A percentile compares a stretch with the other conserved stretches of the same genome.
These are phyloP conservation scores for Saraca asoca DNA, from an alignment of 331 rosid species.

Conservation along the genomic window DNA sequence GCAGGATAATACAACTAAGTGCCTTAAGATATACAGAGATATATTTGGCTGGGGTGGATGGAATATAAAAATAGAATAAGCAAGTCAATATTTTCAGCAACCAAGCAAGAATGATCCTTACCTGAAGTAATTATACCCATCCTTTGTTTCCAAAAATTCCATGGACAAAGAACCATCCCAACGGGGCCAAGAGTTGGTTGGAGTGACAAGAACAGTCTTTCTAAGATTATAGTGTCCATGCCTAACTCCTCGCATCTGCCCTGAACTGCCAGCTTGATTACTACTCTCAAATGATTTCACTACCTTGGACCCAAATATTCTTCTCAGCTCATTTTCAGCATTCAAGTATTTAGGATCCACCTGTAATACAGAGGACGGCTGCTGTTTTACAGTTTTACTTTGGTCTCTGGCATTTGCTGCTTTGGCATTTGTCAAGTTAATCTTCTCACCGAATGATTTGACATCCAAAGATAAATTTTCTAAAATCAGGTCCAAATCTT, in stretches of 20 bases:
- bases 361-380: slow-evolving; percentile 45
- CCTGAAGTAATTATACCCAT: slow-evolving; percentile 76
- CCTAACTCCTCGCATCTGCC: slow-evolving; percentile 79
- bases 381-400: slow-evolving; percentile 43
- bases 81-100: slow-evolving; percentile 1
- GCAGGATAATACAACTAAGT: slow-evolving; percentile 16
- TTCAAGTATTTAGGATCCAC: slow-evolving; percentile 85
- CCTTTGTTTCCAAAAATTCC: slow-evolving; percentile 66
- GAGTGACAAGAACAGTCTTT: slow-evolving; percentile 80
- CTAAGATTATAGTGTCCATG: slow-evolving; percentile 59
- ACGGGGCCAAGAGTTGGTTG: slow-evolving; percentile 80
- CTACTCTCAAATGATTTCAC: slow-evolving; percentile 83
- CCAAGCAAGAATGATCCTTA: slow-evolving; percentile 34
- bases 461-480: slow-evolving; percentile 55
- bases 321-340: slow-evolving; percentile 83
- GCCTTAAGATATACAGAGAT: slow-evolving; percentile 4
- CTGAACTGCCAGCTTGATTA: slow-evolving; percentile 76
- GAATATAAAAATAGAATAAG: background rate
- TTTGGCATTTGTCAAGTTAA: slow-evolving; percentile 39
- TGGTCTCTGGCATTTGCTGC: slow-evolving; percentile 34
- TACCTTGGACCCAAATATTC: slow-evolving; percentile 96
- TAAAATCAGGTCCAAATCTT: slow-evolving; percentile 61
- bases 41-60: background rate
- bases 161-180: slow-evolving; percentile 91
- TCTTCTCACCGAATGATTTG: slow-evolving; percentile 35